Conservation (phyloP, 1,284 basidiomycete genomes). For the Peniophora sp. region DNA sequence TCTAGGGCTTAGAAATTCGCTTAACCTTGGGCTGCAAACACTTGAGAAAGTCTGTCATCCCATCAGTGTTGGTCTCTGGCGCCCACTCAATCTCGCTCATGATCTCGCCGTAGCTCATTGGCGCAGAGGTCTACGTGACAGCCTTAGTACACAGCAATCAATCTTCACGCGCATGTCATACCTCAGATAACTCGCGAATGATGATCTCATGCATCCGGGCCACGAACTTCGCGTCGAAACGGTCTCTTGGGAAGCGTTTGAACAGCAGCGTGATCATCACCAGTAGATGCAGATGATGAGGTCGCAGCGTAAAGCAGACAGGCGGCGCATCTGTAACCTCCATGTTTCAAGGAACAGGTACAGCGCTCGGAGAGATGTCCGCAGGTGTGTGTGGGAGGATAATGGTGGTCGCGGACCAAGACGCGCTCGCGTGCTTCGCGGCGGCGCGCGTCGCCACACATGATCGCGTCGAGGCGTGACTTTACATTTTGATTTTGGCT, state of each 20-base stretch:
- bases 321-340: slow-evolving; percentile 35
- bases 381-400: no score
- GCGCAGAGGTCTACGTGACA: slow-evolving; percentile 26
- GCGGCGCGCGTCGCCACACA: background rate
- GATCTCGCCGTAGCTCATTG: slow-evolving; percentile 31
- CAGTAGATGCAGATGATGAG: slow-evolving; percentile 66
- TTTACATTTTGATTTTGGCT: background rate
- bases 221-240: slow-evolving; percentile 49
- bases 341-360: slow-evolving; percentile 4
- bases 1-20: background rate
- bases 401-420: no score
- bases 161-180: background rate
- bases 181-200: slow-evolving; percentile 28
- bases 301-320: slow-evolving; percentile 53
- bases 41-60: slow-evolving; percentile 18
- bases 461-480: background rate
- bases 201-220: slow-evolving; percentile 57
- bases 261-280: slow-evolving; percentile 52
- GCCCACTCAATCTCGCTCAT: slow-evolving; percentile 13
- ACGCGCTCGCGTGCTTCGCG: background rate
- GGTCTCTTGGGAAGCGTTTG: slow-evolving; percentile 42
- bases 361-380: background rate
- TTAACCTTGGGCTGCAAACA: slow-evolving; percentile 37
- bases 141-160: background rate
- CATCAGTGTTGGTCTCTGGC: slow-evolving; percentile 19